These are phyloP conservation scores for Anisodus tanguticus DNA, from an alignment of 257 asterid species.

Conservation along the genomic window DNA sequence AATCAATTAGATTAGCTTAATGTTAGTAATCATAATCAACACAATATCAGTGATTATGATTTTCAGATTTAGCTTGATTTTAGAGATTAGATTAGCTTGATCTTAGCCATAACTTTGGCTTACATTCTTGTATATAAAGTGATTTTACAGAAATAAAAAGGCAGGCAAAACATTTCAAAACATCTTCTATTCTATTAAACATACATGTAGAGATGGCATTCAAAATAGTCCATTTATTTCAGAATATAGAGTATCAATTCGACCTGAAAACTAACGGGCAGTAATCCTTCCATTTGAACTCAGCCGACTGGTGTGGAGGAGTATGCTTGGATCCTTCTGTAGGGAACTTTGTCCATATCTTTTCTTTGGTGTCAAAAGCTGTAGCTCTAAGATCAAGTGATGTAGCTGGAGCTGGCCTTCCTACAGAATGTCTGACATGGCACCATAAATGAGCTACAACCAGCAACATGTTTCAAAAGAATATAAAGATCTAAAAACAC, in stretches of 20 bases:
- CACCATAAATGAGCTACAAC: slow-evolving; percentile 41
- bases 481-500: background rate
- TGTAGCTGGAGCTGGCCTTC: slow-evolving; percentile 73
- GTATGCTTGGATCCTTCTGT: slow-evolving; percentile 88
- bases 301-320: slow-evolving; percentile 89
- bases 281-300: slow-evolving; percentile 94
- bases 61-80: too few relatives aligned
- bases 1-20: too few relatives aligned
- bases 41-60: too few relatives aligned
- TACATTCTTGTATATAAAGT: too few relatives aligned
- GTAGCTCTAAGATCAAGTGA: slow-evolving; percentile 67
- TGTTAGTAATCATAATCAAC: too few relatives aligned
- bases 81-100: too few relatives aligned
- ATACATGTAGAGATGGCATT: background rate
- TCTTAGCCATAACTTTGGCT: too few relatives aligned
- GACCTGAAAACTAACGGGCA: slow-evolving; percentile 92
- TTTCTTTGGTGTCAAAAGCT: slow-evolving; percentile 75
- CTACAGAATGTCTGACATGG: slow-evolving; percentile 81
- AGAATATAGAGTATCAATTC: slow-evolving; percentile 33
- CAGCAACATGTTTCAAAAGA: slow-evolving; percentile 15
- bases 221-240: background rate
- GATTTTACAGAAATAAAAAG: too few relatives aligned
- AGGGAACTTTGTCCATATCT: slow-evolving; percentile 86
- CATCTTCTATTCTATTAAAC: background rate
- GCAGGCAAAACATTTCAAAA: too few relatives aligned